Base-by-base conservation (phyloP, 441 rosid genomes). In the Biscutella laevigata region DNA sequence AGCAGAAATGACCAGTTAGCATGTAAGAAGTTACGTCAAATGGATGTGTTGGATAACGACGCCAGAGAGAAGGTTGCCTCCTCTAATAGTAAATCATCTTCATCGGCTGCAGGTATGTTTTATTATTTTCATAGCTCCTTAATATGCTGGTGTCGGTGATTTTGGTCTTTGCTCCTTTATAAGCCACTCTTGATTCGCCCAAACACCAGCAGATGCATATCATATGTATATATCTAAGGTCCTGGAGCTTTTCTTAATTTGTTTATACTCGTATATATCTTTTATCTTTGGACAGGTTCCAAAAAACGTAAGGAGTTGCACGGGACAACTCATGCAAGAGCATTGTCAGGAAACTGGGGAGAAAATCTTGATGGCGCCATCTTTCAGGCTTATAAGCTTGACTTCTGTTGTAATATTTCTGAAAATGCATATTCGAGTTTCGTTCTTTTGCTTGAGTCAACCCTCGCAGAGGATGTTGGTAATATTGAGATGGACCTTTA, bases 261-360 rank as follows among this genome's bases (percentile, higher is more conserved):
- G 3, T 4, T 4, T 35, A 4, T 49, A 0, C 51, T 24, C 30
- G 24, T 43, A 11, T 46, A 6, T 41, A 13, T 19, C 29, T 64
- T 52, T 41, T 61, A 40, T 62, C 42, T 46, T 7, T 27, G 39
- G 58, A 27, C 74, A 88, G 99, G 99, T 48, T 82, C 92, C 4
- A 92, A 81, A 10, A 92, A 82, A 72, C 77, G 95, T 57, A 92
- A 92, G 79, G 99, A 92, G 74, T 61, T 92, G 59, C 99, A 92
- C 28, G 95, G 97, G 50, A 84, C 78, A 48, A 65, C 74, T 22
- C 39, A 59, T 20, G 66, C 78, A 54, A 78, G 36, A 12, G 82
- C 78, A 47, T 73, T 92, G 67, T 75, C 73, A 22, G 97, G 97
- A 73, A 81, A 64, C n/a, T 88, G 94, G 99, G 80, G 69, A 45